A percentile compares a stretch with the other conserved stretches of the same genome.
Evolutionary conservation across 148 eudicot genomes (phyloP).

Genomic region (Vaccinium myrtillus): DNA sequence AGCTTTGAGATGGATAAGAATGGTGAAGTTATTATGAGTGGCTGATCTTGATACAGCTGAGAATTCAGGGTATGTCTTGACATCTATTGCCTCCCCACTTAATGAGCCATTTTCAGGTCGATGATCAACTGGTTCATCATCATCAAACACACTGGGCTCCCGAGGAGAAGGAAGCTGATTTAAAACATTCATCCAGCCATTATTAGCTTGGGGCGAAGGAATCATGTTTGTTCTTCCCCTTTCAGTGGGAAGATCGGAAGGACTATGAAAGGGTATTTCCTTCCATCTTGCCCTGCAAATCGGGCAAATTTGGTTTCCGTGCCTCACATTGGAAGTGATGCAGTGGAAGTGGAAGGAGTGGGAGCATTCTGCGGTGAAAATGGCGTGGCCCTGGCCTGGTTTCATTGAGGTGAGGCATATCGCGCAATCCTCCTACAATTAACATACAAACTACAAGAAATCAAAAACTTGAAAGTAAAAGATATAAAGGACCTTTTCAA

Average conservation of each 20-base stretch:
- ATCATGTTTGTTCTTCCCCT: slow-evolving; percentile 21
- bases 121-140: slow-evolving; percentile 36
- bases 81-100: slow-evolving; percentile 24
- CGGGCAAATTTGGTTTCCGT: slow-evolving; percentile 46
- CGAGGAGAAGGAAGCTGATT: slow-evolving; percentile 28
- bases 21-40: slow-evolving; percentile 29
- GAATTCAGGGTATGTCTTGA: slow-evolving; percentile 43
- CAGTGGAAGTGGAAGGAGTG: slow-evolving; percentile 54
- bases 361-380: slow-evolving; percentile 55
- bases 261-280: slow-evolving; percentile 47
- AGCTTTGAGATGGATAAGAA: slow-evolving; percentile 52
- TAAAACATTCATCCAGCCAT: background rate
- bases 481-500: background rate
- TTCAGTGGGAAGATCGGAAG: slow-evolving; percentile 19
- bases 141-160: slow-evolving; percentile 42
- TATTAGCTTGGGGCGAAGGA: slow-evolving; percentile 14
- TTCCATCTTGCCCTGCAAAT: slow-evolving; percentile 54
- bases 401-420: slow-evolving; percentile 46
- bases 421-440: slow-evolving; percentile 36
- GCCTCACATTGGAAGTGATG: slow-evolving; percentile 43
- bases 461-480: background rate
- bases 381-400: slow-evolving; percentile 45
- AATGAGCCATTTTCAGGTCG: slow-evolving; percentile 19
- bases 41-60: slow-evolving; percentile 39
- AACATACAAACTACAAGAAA: background rate